Percentiles rank a stretch among this genome's conserved stretches.
These are phyloP conservation scores for Cytospora paraplurivora DNA, from an alignment of 2,329 filamentous ascomycete species.

Conservation along the genomic window DNA sequence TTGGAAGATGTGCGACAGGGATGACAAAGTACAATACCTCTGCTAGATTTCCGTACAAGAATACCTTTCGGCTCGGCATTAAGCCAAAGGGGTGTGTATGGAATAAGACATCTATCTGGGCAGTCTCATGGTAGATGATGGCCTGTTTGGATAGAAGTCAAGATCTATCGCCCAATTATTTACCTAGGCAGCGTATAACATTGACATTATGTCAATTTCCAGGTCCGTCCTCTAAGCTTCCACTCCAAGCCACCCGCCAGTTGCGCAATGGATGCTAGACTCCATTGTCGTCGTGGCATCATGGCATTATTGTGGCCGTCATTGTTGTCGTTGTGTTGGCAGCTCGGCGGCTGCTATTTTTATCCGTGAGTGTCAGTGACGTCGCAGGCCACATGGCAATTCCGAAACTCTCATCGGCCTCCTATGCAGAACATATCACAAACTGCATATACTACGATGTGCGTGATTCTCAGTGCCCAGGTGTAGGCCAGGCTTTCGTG, in stretches of 20 bases:
- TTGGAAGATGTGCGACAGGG: no score
- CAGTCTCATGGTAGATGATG: conserved; percentile 10
- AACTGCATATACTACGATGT: no score
- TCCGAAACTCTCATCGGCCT: conserved; percentile 7
- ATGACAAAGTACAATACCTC: no score
- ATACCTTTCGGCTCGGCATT: no score
- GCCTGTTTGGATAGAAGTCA: background rate
- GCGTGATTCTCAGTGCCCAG: no score
- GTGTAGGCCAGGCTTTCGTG: no score
- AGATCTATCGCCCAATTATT: no score
- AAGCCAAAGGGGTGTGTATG: conserved; percentile 10
- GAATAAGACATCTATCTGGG: conserved; percentile 16
- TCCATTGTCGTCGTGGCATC: background rate
- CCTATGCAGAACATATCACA: conserved; percentile 33
- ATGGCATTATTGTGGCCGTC: background rate
- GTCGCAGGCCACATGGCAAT: conserved; percentile 25
- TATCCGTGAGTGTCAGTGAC: conserved; percentile 6
- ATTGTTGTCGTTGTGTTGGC: background rate
- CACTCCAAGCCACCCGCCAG: background rate
- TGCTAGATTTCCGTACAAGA: no score
- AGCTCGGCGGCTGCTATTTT: background rate
- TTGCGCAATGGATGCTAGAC: background rate
- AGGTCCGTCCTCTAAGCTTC: background rate
- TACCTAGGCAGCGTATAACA: no score
- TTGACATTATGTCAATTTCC: background rate